These are phyloP conservation scores for Filobasidium floriforme DNA, from an alignment of 768 basidiomycete species.

Conservation along the genomic window DNA sequence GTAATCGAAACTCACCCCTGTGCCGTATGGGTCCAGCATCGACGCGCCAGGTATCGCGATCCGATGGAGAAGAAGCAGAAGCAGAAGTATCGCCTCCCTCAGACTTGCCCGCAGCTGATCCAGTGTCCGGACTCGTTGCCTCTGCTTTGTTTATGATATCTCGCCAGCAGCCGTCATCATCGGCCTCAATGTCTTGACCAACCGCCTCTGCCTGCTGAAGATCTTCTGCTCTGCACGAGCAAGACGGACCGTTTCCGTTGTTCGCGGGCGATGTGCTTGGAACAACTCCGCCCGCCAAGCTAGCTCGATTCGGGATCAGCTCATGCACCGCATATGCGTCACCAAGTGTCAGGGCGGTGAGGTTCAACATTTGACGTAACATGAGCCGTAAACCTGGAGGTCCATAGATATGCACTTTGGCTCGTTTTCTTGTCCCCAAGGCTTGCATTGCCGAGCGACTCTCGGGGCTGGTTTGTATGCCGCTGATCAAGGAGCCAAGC, in stretches of 20 bases:
- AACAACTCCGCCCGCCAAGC: not conserved
- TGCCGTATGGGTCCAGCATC: slow-evolving; percentile 42
- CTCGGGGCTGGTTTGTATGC: slow-evolving; percentile 28
- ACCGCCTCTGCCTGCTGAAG: slow-evolving; percentile 39
- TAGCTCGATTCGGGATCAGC: slow-evolving; percentile 19
- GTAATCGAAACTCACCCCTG: slow-evolving; percentile 32
- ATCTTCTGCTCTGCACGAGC: slow-evolving; percentile 28
- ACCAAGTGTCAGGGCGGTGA: slow-evolving; percentile 30
- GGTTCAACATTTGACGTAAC: slow-evolving; percentile 30
- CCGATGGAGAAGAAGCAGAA: not conserved
- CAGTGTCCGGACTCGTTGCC: not conserved
- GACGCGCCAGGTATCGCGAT: slow-evolving; percentile 29
- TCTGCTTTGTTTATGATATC: slow-evolving; percentile 27
- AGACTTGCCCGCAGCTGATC: slow-evolving; percentile 22
- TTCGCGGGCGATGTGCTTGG: slow-evolving; percentile 4
- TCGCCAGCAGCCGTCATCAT: slow-evolving; percentile 37
- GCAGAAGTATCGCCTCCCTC: not conserved
- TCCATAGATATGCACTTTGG: slow-evolving; percentile 38
- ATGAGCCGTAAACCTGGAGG: slow-evolving; percentile 36
- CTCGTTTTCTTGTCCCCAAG: slow-evolving; percentile 29
- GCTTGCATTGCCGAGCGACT: slow-evolving; percentile 22
- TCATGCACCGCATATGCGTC: slow-evolving; percentile 42
- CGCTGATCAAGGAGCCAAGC: slow-evolving; percentile 37
- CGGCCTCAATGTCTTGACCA: slow-evolving; percentile 33
- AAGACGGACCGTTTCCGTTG: not conserved